Evolutionary conservation across 2,329 filamentous ascomycete species (phyloP).

Genomic region (Cordyceps sp.): DNA sequence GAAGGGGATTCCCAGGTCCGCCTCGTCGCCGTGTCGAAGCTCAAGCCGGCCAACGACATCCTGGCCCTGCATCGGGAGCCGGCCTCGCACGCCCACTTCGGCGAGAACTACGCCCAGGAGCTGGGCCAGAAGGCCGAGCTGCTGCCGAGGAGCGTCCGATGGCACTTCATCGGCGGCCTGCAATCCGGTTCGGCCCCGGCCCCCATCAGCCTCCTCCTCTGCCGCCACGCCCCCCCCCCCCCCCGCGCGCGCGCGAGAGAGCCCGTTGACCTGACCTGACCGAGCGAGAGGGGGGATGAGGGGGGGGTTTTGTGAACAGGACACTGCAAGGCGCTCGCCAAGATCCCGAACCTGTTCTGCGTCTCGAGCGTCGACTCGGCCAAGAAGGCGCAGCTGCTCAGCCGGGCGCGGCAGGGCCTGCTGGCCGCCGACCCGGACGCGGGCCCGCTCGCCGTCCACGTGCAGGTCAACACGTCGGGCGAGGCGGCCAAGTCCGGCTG

Average conservation of each 20-base stretch:
- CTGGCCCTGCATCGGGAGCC: conserved; percentile 57
- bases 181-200: conserved; percentile 56
- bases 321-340: conserved; percentile 77
- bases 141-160: conserved; percentile 60
- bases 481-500: conserved; percentile 77
- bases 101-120: conserved; percentile 93
- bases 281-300: no score
- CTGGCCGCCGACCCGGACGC: conserved; percentile 19
- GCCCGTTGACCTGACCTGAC: no score
- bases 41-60: conserved; percentile 87
- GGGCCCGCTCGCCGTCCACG: conserved; percentile 52
- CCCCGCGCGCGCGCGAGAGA: no score
- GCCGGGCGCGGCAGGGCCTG: conserved; percentile 55
- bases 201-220: no score
- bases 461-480: conserved; percentile 91
- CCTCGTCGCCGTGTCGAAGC: conserved; percentile 87
- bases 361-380: conserved; percentile 77
- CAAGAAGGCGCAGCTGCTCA: conserved; percentile 75
- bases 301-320: no score
- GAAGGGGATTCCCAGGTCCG: conserved; percentile 48
- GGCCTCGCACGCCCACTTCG: conserved; percentile 58
- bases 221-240: no score
- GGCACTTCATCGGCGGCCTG: conserved; percentile 94
- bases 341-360: conserved; percentile 77
- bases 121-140: conserved; percentile 70